Evolutionary conservation across 352 stramenopile genomes (phyloP).

Genomic region (Phytophthora chlamydospora): DNA sequence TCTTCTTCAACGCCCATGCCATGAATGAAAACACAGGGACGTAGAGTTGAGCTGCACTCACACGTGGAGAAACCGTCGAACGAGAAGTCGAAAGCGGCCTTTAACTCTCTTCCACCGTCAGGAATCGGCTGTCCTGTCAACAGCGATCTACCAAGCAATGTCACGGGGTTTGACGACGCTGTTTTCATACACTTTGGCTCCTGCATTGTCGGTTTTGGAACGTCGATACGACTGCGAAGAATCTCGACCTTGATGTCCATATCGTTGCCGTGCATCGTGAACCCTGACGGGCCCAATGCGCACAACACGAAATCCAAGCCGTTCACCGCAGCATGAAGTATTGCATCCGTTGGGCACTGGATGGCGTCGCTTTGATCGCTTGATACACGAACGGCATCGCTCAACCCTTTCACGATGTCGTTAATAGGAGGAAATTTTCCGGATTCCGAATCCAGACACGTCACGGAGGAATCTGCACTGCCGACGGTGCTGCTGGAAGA

Average conservation of each 20-base stretch:
- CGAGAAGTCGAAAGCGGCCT: conserved; percentile 26
- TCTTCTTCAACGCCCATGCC: conserved; percentile 21
- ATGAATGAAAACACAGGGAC: conserved; percentile 30
- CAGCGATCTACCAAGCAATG: conserved; percentile 14
- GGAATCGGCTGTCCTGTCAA: conserved; percentile 12
- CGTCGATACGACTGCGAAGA: conserved; percentile 16
- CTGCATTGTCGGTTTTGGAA: conserved; percentile 1
- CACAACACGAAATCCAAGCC: conserved; percentile 18
- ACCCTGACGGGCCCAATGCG: conserved; percentile 15
- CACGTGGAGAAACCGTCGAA: conserved; percentile 14
- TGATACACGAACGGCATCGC: conserved; percentile 10
- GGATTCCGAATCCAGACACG: conserved; percentile 23
- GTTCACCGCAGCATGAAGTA: conserved; percentile 16
- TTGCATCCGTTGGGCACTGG: neutral
- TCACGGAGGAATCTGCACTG: neutral
- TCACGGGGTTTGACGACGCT: conserved; percentile 4
- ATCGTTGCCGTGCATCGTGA: conserved; percentile 20
- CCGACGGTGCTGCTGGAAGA: conserved; percentile 11
- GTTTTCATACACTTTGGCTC: neutral
- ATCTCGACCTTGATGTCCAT: conserved; percentile 30
- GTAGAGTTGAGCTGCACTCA: conserved; percentile 25
- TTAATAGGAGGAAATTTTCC: conserved; percentile 23
- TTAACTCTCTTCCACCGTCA: neutral
- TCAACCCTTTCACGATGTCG: conserved; percentile 19
- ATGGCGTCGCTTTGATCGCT: neutral